These are phyloP conservation scores for Populus hybrid DNA, from an alignment of 441 rosid genomes.

Conservation along the genomic window DNA sequence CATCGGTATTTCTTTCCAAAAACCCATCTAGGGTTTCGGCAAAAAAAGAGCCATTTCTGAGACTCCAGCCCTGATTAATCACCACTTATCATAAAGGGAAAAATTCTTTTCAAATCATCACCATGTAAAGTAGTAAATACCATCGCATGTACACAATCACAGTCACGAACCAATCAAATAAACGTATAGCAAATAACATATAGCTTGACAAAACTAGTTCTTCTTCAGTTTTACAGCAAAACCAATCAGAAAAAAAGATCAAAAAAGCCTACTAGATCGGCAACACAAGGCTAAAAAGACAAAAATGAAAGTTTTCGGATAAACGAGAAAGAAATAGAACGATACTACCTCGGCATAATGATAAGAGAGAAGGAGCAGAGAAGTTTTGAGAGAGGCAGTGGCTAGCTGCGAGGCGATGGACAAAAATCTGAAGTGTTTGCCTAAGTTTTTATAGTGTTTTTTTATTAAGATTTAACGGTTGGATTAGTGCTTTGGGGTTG, in stretches of 20 bases:
- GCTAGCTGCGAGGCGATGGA: neutral
- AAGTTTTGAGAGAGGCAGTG: neutral
- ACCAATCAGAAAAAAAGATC: no score
- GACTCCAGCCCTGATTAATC: conserved; percentile 20
- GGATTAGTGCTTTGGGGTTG: neutral
- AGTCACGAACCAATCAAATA: neutral
- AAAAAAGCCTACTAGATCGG: no score
- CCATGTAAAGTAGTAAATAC: neutral
- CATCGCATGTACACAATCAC: neutral
- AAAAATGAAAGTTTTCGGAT: no score
- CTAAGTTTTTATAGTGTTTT: neutral
- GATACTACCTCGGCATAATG: neutral
- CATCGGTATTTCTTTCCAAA: conserved; percentile 11
- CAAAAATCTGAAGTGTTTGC: neutral
- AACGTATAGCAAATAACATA: neutral
- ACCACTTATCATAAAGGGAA: neutral
- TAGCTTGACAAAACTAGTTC: neutral
- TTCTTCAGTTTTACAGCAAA: neutral
- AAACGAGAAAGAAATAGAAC: neutral
- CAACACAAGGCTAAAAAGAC: neutral
- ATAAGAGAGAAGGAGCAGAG: no score
- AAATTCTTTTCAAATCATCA: neutral
- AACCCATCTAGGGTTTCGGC: neutral
- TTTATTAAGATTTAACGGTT: neutral
- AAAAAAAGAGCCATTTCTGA: conserved; percentile 16